Percentiles rank a stretch among this genome's conserved stretches.
Conservation (phyloP, 176 grass and related monocot genomes). For the Zoysia japonica region DNA sequence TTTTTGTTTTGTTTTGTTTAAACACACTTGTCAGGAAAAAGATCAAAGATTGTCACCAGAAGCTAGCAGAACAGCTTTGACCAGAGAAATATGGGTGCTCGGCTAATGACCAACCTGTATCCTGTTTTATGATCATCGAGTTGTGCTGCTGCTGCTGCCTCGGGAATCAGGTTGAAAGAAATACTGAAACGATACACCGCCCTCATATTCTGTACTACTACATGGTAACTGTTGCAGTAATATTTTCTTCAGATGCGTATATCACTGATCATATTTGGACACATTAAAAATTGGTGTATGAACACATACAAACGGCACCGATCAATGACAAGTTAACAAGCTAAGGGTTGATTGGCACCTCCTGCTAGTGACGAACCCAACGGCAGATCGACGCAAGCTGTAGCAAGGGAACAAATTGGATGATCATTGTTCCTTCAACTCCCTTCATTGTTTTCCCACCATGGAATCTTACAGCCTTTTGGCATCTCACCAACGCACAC, state of each 20-base stretch:
- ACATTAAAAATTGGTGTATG: too few species aligned
- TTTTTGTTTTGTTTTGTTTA: not conserved
- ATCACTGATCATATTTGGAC: too few species aligned
- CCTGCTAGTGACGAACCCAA: constrained; percentile 22
- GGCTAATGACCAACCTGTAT: not conserved
- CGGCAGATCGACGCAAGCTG: constrained; percentile 2
- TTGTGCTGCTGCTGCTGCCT: not conserved
- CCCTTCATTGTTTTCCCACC: constrained; percentile 25
- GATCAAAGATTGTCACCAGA: not conserved
- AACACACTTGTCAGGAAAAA: too few species aligned
- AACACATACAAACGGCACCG: constrained; percentile 20
- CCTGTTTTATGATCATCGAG: not conserved
- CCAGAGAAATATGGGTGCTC: not conserved
- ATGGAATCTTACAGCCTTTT: constrained; percentile 60
- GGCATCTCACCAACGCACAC: constrained; percentile 42
- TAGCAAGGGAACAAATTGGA: constrained; percentile 46
- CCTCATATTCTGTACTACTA: too few species aligned
- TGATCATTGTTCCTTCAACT: constrained; percentile 13
- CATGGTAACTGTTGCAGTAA: too few species aligned
- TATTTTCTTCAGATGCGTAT: too few species aligned
- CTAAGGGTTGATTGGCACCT: constrained; percentile 36
- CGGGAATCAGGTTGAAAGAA: not conserved
- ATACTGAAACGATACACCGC: too few species aligned
- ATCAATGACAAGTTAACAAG: not conserved
- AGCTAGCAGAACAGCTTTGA: constrained; percentile 6